phyloP scores from a whole-genome alignment of 2,329 filamentous ascomycete genomes.

The Colletotrichum sublineola region DNA sequence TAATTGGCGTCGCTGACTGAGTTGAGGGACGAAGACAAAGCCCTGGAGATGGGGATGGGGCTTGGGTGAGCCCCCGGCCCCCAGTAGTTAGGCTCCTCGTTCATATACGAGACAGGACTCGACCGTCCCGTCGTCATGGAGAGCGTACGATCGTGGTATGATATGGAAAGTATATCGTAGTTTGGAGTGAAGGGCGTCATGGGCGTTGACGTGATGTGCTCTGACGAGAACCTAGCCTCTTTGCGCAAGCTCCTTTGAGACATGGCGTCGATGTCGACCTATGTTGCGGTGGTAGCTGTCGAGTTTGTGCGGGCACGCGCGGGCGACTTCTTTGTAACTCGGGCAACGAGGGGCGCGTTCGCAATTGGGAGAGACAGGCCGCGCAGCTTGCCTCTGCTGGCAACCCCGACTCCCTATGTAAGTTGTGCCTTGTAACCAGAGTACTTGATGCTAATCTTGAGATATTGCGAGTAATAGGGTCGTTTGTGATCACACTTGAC shows the following conservation, averaged over 20 bases:
- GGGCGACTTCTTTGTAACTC: constrained; percentile 62
- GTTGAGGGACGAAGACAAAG: constrained; percentile 68
- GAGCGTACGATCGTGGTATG: constrained; percentile 59
- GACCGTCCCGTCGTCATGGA: constrained; percentile 57
- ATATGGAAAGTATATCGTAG: constrained; percentile 67
- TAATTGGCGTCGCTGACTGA: constrained; percentile 74
- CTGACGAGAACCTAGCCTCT: constrained; percentile 53
- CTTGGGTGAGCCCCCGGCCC: constrained; percentile 56
- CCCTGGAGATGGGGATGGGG: constrained; percentile 61
- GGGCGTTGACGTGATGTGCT: constrained; percentile 60
- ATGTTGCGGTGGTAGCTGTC: constrained; percentile 54
- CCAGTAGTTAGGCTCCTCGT: constrained; percentile 59
- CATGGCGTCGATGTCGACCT: constrained; percentile 55
- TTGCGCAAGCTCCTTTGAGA: constrained; percentile 51
- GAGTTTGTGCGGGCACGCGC: constrained; percentile 62
- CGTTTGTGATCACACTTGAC: constrained; percentile 90
- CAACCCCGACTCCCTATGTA: constrained; percentile 96
- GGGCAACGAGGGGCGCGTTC: constrained; percentile 68
- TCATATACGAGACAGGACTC: constrained; percentile 61
- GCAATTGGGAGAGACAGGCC: constrained; percentile 83
- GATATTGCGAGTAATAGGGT: constrained; percentile 94
- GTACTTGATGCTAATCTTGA: constrained; percentile 92
- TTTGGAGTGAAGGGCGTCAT: constrained; percentile 54
- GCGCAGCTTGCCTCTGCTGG: constrained; percentile 93
- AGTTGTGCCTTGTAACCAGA: constrained; percentile 96